These are phyloP conservation scores for Scytalidium lignicola DNA, from an alignment of 2,329 filamentous ascomycete species.

Conservation along the genomic window DNA sequence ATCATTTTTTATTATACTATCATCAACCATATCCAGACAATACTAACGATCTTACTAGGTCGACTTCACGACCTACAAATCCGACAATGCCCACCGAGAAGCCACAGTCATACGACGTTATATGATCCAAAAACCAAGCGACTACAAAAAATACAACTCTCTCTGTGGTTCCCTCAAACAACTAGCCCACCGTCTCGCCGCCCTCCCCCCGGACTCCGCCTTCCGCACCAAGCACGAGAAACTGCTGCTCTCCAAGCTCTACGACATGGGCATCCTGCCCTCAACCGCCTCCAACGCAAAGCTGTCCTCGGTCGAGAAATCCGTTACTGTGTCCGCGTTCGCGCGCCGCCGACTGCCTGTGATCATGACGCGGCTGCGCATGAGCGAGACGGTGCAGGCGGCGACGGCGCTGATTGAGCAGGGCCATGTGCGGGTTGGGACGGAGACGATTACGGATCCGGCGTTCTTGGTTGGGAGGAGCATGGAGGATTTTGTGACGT, in stretches of 20 bases:
- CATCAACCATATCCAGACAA: too few relatives aligned
- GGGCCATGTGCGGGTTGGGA: conserved; percentile 86
- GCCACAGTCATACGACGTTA: conserved; percentile 77
- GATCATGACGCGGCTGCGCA: conserved; percentile 82
- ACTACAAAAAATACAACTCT: conserved; percentile 66
- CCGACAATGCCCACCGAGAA: conserved; percentile 81
- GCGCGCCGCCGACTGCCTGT: conserved; percentile 79
- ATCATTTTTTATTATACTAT: too few relatives aligned
- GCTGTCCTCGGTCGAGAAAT: conserved; percentile 79
- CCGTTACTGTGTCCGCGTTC: conserved; percentile 84
- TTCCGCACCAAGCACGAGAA: conserved; percentile 80
- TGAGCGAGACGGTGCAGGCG: conserved; percentile 86
- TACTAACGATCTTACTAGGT: conserved; percentile 42
- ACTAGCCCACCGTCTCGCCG: conserved; percentile 80
- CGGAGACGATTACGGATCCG: conserved; percentile 83
- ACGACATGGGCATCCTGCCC: conserved; percentile 83
- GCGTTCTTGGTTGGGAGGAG: conserved; percentile 83
- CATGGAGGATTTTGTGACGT: conserved; percentile 95
- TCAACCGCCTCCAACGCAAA: conserved; percentile 60
- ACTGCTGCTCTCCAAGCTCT: conserved; percentile 83
- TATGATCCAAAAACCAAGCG: conserved; percentile 82
- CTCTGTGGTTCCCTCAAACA: too few relatives aligned
- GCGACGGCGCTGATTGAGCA: conserved; percentile 88
- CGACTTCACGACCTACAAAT: conserved; percentile 92
- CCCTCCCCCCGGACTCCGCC: conserved; percentile 73